Evolutionary conservation across 495 filamentous ascomycete genomes (phyloP).

Genomic region (Penicillium lividum): DNA sequence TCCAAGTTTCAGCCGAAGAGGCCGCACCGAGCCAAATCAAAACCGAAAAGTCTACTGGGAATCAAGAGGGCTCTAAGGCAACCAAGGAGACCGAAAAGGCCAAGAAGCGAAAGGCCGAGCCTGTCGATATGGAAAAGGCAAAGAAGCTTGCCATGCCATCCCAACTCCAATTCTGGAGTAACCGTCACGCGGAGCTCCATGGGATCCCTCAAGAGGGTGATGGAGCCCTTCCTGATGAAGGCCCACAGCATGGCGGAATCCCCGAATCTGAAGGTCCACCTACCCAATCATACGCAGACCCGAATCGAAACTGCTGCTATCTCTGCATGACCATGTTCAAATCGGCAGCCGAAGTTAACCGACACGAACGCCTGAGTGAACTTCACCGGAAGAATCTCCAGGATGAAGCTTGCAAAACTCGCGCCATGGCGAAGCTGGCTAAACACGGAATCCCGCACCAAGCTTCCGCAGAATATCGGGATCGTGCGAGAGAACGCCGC

Average conservation of each 20-base stretch:
- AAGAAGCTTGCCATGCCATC: slow-evolving; percentile 56
- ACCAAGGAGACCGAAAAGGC: slow-evolving; percentile 58
- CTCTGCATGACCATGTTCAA: slow-evolving; percentile 78
- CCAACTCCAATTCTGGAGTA: slow-evolving; percentile 86
- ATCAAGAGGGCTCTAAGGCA: slow-evolving; percentile 43
- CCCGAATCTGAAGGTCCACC: slow-evolving; percentile 32
- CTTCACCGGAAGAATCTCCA: slow-evolving; percentile 72
- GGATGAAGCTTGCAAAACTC: slow-evolving; percentile 57
- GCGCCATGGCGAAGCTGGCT: slow-evolving; percentile 58
- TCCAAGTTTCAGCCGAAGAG: slow-evolving; percentile 58
- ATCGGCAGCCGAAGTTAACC: slow-evolving; percentile 63
- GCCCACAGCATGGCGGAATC: slow-evolving; percentile 14
- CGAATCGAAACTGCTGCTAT: slow-evolving; percentile 70
- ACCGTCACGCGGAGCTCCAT: slow-evolving; percentile 83
- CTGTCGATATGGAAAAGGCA: slow-evolving; percentile 37
- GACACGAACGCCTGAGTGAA: slow-evolving; percentile 74
- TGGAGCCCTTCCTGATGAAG: slow-evolving; percentile 21
- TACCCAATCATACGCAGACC: slow-evolving; percentile 67
- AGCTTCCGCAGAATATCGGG: slow-evolving; percentile 61
- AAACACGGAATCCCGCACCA: slow-evolving; percentile 40
- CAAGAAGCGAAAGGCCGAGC: slow-evolving; percentile 72
- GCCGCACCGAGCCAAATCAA: slow-evolving; percentile 22
- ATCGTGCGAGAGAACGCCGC: slow-evolving; percentile 82
- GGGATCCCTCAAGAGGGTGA: slow-evolving; percentile 47
- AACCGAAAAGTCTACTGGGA: slow-evolving; percentile 30